Conservation (phyloP, 257 asterid species). For the Avicennia marina region DNA sequence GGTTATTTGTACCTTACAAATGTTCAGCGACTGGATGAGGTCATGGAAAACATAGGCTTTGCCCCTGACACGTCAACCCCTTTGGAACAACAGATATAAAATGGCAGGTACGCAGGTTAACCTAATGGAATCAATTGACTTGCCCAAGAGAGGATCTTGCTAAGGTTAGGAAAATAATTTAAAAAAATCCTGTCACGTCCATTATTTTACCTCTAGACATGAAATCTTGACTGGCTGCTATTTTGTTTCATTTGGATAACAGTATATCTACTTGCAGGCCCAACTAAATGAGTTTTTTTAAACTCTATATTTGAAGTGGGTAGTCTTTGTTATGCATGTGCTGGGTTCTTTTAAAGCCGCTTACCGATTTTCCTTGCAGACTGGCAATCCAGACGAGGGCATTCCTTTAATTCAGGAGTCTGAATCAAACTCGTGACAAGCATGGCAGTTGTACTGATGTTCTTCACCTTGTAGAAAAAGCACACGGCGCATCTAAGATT, state of each 20-base stretch:
- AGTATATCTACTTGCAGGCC: too few relatives aligned
- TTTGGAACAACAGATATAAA: constrained; percentile 29
- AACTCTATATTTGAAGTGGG: background rate
- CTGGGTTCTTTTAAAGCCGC: background rate
- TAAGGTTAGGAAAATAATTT: too few relatives aligned
- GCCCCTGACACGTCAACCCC: constrained; percentile 44
- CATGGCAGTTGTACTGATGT: background rate
- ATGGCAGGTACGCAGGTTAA: constrained; percentile 12
- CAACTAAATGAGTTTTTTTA: too few relatives aligned
- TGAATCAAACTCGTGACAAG: background rate
- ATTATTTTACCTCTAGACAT: too few relatives aligned
- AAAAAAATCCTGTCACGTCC: too few relatives aligned
- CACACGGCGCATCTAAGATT: too few relatives aligned
- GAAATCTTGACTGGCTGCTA: too few relatives aligned
- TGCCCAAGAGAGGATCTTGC: constrained; percentile 2
- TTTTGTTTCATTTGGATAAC: too few relatives aligned
- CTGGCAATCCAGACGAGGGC: background rate
- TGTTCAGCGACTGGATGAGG: constrained; percentile 62
- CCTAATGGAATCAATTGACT: constrained; percentile 1
- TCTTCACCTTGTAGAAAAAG: background rate
- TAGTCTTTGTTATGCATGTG: too few relatives aligned
- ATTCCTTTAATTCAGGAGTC: background rate
- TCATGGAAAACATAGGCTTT: constrained; percentile 86
- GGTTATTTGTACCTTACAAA: constrained; percentile 90
- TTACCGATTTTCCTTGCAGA: constrained; percentile 9